A percentile compares a stretch with the other conserved stretches of the same genome.
These are phyloP conservation scores for Aspergillus chevalieri DNA, from an alignment of 2,329 filamentous ascomycete species.

Conservation along the genomic window DNA sequence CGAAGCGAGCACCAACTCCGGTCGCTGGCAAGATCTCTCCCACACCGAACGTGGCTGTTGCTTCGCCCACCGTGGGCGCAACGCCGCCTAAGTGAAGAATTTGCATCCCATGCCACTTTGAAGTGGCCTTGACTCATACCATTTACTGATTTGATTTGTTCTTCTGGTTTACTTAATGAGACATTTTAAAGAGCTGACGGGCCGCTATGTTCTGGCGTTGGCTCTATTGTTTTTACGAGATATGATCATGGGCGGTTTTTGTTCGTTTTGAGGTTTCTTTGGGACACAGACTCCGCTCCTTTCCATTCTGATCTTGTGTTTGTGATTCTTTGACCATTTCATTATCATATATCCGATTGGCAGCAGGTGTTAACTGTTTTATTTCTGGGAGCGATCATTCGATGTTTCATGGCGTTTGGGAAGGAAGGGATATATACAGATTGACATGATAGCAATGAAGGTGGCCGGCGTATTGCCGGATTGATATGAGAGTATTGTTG, in stretches of 20 bases:
- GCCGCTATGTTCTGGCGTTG: neutral
- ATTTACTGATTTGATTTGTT: too few species aligned
- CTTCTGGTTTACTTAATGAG: neutral
- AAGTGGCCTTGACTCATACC: neutral
- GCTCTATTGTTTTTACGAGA: neutral
- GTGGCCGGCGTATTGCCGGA: too few species aligned
- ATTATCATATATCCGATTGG: constrained; percentile 1
- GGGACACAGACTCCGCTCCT: neutral
- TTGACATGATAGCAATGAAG: constrained; percentile 7
- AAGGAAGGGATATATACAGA: constrained; percentile 13
- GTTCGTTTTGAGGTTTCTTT: neutral
- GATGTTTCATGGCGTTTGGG: neutral
- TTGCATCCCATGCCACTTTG: neutral
- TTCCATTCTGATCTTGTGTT: constrained; percentile 1
- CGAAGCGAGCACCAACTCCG: constrained; percentile 41
- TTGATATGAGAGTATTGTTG: too few species aligned
- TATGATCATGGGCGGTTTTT: neutral
- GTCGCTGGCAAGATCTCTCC: constrained; percentile 22
- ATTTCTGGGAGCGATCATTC: constrained; percentile 11
- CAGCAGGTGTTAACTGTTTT: neutral
- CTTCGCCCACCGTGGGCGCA: constrained; percentile 26
- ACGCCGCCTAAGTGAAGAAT: constrained; percentile 28
- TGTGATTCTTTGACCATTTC: neutral
- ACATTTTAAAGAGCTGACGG: neutral
- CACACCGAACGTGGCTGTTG: constrained; percentile 24